Base-by-base conservation (phyloP, 2,329 filamentous ascomycete species). In the Whalleya microplaca region DNA sequence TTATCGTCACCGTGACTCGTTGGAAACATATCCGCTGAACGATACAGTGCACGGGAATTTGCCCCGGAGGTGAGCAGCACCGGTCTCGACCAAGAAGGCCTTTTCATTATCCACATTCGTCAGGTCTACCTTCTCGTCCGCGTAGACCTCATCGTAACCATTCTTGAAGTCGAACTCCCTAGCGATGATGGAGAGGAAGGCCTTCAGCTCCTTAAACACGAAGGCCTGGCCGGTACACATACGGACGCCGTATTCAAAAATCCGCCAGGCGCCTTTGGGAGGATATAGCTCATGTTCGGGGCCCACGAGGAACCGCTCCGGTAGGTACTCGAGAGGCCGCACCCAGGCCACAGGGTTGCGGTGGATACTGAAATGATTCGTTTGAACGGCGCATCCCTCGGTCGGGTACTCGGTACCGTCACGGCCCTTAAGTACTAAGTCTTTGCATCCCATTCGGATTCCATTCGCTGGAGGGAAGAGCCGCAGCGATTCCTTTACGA, bases 401-500 rank as follows among this genome's bases (percentile, higher is more conserved):
- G 80, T 80, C 3, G 78, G 73, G 56, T 78, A 78, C n/a, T 72
- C 61, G 41, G 71, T 72, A 12, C 79, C 79, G 41, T 76, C 72
- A 2, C 69, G 74, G 27, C 81, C 73, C 45, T 70, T 75, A 48
- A 77, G 64, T n/a, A 76, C 74, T 51, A 76, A 66, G 44, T 75
- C 74, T 18, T 59, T 58, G 29, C 56, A 65, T 19, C 75, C 76
- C 14, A 56, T 58, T 23, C 81, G 75, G 40, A 78, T 74, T 2
- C 76, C 76, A 48, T 72, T 76, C 0, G 79, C 81, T 1, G 82
- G 76, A 1, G 82, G 82, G 60, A 80, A 83, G 32, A 85, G 66
- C 9, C 83, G 76, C 18, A 85, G 71, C 0, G 77, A 73, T 68
- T 87, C 84, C 62, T 84, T 82, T 58, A 84, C 77, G 19, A 84